Conservation (phyloP, 345 rosid species). For the Zanthoxylum bungeanum region DNA sequence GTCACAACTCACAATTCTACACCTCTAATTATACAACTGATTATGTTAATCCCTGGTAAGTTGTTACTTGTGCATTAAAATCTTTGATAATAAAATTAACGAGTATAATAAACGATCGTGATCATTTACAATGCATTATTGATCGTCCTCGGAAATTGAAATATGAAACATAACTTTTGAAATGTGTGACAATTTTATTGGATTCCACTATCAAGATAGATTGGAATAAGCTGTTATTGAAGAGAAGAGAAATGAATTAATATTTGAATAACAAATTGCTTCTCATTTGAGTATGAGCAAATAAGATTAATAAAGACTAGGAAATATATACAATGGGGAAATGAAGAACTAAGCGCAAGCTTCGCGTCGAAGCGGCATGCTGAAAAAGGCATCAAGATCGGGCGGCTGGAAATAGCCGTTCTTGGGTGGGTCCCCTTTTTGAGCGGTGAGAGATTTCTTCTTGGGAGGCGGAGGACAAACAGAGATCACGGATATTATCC, state of each 20-base stretch:
- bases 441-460: conserved; percentile 36
- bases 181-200: background rate
- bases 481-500: conserved; percentile 43
- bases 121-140: too few relatives aligned
- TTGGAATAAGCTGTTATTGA: too few relatives aligned
- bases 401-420: conserved; percentile 69
- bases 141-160: background rate
- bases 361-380: conserved; percentile 31
- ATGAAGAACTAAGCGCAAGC: conserved; percentile 34
- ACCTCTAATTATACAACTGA: too few relatives aligned
- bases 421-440: conserved; percentile 49
- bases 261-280: conserved; percentile 2
- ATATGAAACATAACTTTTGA: too few relatives aligned
- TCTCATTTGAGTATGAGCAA: background rate
- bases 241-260: conserved; percentile 2
- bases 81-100: too few relatives aligned
- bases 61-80: too few relatives aligned
- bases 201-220: too few relatives aligned
- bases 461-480: conserved; percentile 67
- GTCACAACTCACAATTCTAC: too few relatives aligned
- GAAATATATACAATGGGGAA: background rate
- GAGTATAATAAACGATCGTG: too few relatives aligned
- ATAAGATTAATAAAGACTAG: background rate
- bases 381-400: conserved; percentile 59
- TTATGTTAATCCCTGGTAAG: too few relatives aligned